Conservation (phyloP, 805 yeast species). For the Yarrowia sp. region DNA sequence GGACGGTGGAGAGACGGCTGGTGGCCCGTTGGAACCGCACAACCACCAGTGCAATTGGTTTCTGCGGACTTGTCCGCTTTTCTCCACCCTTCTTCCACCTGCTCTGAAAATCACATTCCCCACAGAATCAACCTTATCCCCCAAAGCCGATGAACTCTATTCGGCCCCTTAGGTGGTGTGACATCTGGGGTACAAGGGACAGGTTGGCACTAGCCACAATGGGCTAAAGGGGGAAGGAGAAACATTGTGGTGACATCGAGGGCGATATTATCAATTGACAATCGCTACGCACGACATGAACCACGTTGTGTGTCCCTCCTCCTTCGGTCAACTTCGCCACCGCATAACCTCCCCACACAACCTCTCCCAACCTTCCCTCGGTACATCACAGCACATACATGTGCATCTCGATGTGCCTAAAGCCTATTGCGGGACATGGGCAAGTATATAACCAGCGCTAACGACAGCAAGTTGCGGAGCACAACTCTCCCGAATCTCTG, state of each 20-base stretch:
- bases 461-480: slow-evolving; percentile 65
- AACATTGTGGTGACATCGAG: neutral
- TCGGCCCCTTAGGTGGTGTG: slow-evolving; percentile 33
- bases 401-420: slow-evolving; percentile 7
- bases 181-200: slow-evolving; percentile 26
- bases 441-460: slow-evolving; percentile 25
- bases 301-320: too few relatives aligned
- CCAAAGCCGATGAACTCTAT: slow-evolving; percentile 35
- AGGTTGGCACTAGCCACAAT: neutral
- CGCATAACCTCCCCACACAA: slow-evolving; percentile 25
- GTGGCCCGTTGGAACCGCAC: neutral
- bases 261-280: too few relatives aligned
- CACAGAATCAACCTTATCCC: slow-evolving; percentile 35
- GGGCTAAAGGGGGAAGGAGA: too few relatives aligned
- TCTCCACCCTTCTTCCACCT: neutral
- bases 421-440: neutral
- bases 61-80: neutral
- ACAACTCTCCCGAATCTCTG: slow-evolving; percentile 74
- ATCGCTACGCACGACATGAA: too few relatives aligned
- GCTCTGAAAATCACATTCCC: slow-evolving; percentile 38
- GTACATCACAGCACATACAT: slow-evolving; percentile 4
- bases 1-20: neutral
- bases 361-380: slow-evolving; percentile 14
- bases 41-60: neutral
- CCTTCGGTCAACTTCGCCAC: neutral